A percentile compares a stretch with the other conserved stretches of the same genome.
Conservation (phyloP, 2,329 filamentous ascomycete genomes). For the Fusarium sp. region DNA sequence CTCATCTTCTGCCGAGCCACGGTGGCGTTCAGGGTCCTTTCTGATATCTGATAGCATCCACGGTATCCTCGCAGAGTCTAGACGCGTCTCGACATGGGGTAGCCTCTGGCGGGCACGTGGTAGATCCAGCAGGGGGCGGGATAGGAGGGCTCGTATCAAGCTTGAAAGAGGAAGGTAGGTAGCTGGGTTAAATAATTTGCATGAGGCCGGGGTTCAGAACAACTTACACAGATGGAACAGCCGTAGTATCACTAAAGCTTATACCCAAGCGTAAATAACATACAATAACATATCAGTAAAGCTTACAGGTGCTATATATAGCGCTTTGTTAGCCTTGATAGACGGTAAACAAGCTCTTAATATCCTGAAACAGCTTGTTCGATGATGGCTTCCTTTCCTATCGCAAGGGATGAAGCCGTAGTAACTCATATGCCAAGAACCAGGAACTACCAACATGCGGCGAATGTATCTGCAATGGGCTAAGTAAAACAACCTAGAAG, state of each 20-base stretch:
- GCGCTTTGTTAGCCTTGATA: too few relatives aligned
- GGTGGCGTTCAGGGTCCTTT: not conserved
- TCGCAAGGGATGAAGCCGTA: not conserved
- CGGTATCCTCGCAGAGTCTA: not conserved
- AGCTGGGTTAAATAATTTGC: not conserved
- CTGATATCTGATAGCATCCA: not conserved
- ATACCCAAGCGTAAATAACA: not conserved
- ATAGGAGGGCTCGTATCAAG: not conserved
- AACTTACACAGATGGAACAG: not conserved
- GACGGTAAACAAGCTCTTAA: not conserved
- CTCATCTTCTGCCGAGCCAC: not conserved
- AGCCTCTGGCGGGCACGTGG: not conserved
- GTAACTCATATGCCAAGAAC: not conserved
- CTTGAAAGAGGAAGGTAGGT: not conserved
- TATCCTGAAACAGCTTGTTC: not conserved
- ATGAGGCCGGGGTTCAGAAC: not conserved
- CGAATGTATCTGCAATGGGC: not conserved
- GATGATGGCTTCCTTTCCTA: not conserved
- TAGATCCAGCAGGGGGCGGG: not conserved
- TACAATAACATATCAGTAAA: not conserved
- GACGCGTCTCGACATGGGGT: not conserved
- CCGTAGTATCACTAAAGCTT: not conserved
- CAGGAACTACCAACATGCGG: not conserved
- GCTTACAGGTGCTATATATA: not conserved
- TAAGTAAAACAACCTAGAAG: not conserved